Conservation (phyloP, 805 yeast genomes). For the Candida sonorensis region DNA sequence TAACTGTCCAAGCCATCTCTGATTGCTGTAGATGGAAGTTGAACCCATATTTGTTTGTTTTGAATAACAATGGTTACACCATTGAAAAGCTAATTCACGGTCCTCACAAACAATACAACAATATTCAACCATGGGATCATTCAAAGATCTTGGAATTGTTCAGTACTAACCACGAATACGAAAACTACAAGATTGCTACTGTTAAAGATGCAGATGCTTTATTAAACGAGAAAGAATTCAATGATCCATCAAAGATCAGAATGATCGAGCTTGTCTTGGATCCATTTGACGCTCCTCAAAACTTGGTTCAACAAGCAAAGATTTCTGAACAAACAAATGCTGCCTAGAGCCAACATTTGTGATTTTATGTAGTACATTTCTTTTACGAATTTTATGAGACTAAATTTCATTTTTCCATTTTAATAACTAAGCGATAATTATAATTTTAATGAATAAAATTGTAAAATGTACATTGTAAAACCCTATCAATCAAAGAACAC, state of each 20-base stretch:
- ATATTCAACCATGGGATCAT: constrained; percentile 58
- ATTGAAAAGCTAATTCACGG: constrained; percentile 63
- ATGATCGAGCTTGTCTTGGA: constrained; percentile 55
- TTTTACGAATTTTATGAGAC: no score
- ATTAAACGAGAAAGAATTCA: constrained; percentile 36
- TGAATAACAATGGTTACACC: constrained; percentile 63
- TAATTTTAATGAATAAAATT: no score
- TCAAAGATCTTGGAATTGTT: constrained; percentile 47
- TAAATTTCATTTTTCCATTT: no score
- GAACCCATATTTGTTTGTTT: constrained; percentile 55
- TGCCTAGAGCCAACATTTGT: background rate
- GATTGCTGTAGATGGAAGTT: constrained; percentile 56
- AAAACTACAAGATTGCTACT: constrained; percentile 43
- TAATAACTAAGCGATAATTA: no score
- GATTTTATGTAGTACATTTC: no score
- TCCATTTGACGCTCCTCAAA: constrained; percentile 54
- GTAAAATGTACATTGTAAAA: no score
- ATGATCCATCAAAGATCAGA: constrained; percentile 48
- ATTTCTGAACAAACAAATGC: constrained; percentile 25
- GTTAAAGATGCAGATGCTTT: constrained; percentile 48
- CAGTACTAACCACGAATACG: constrained; percentile 43
- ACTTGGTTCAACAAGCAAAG: constrained; percentile 57
- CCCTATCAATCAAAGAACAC: no score
- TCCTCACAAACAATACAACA: constrained; percentile 50
- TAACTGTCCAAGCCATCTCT: constrained; percentile 63